Evolutionary conservation across 164 flowering plant species (phyloP).

Genomic region (Hamamelis virginiana): DNA sequence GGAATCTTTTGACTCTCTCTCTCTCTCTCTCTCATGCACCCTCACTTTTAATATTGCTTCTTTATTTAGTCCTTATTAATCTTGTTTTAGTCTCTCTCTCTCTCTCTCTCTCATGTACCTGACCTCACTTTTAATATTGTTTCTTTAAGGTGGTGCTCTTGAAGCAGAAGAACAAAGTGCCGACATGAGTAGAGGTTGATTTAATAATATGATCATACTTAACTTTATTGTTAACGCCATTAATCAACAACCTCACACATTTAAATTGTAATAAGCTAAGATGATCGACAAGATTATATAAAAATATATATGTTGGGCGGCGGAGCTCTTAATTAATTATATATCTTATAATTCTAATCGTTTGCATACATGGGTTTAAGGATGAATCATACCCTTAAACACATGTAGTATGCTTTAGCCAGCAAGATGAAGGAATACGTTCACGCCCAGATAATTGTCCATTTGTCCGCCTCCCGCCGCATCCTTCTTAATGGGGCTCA

Average conservation of each 20-base stretch:
- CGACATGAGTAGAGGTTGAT: background rate
- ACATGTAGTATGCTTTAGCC: no score
- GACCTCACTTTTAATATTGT: background rate
- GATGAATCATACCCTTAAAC: no score
- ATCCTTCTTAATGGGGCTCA: no score
- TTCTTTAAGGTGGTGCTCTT: background rate
- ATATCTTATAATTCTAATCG: background rate
- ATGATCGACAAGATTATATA: no score
- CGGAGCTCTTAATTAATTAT: no score
- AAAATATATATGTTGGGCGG: background rate
- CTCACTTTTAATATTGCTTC: background rate
- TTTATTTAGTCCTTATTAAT: no score
- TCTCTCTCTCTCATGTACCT: no score
- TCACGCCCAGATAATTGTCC: no score
- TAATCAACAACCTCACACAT: background rate
- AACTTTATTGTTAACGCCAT: conserved; percentile 1
- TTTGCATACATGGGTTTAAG: background rate
- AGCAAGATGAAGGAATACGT: no score
- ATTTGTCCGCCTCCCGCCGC: no score
- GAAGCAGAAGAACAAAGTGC: conserved; percentile 2
- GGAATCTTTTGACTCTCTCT: background rate
- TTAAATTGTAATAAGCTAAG: no score
- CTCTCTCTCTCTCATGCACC: background rate
- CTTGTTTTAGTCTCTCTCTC: no score
- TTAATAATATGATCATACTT: background rate